Percentiles rank a stretch among this genome's conserved stretches.
Conservation (phyloP, 805 yeast genomes). For the Blastobotrys muscicola region DNA sequence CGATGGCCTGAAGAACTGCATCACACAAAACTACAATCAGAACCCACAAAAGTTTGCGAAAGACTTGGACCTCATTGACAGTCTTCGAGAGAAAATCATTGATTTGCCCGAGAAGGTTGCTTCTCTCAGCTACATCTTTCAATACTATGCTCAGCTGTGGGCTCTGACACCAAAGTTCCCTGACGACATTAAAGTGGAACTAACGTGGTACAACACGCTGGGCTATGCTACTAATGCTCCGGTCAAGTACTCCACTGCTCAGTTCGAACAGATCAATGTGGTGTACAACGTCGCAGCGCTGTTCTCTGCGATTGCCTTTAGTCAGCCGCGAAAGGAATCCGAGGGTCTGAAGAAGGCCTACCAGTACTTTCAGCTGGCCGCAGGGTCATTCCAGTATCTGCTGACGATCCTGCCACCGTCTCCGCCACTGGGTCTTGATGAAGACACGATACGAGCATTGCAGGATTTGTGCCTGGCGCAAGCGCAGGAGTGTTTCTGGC, state of each 20-base stretch:
- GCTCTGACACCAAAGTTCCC: conserved; percentile 45
- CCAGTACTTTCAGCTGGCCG: conserved; percentile 54
- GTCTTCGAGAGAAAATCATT: conserved; percentile 21
- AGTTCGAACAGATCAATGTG: conserved; percentile 53
- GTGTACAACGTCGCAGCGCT: conserved; percentile 61
- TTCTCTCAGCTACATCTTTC: conserved; percentile 6
- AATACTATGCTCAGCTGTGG: conserved; percentile 16
- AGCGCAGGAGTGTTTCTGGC: conserved; percentile 85
- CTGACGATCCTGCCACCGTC: conserved; percentile 18
- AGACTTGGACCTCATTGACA: conserved; percentile 29
- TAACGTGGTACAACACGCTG: conserved; percentile 67
- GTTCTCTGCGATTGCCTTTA: conserved; percentile 47
- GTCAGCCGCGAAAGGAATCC: conserved; percentile 33
- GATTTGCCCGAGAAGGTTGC: conserved; percentile 6
- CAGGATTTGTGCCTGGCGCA: conserved; percentile 58
- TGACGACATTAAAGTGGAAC: conserved; percentile 38
- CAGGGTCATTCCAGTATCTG: conserved; percentile 50
- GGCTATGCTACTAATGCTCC: conserved; percentile 47
- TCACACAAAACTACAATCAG: conserved; percentile 40
- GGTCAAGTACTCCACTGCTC: conserved; percentile 37
- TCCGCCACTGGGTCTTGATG: conserved; percentile 40
- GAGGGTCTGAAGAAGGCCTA: conserved; percentile 58
- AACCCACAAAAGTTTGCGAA: conserved; percentile 32
- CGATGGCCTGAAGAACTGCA: conserved; percentile 33
- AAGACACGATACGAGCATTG: conserved; percentile 42